Evolutionary conservation across 768 basidiomycete genomes (phyloP).

Genomic region (Pleurotus eryngii): DNA sequence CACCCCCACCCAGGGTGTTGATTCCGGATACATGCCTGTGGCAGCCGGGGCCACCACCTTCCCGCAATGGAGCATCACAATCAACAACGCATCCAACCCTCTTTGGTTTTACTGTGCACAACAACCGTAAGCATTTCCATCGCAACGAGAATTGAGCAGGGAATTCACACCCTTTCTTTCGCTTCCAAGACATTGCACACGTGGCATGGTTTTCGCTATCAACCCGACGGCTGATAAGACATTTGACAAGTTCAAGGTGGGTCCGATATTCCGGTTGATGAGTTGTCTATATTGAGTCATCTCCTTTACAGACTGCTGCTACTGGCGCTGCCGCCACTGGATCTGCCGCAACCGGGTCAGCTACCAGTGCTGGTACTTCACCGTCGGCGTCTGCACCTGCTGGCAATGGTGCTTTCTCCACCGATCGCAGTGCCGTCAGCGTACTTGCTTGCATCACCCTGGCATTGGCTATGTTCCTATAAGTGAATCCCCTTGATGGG

Average conservation of each 20-base stretch:
- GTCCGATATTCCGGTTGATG: not conserved
- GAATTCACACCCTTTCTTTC: not conserved
- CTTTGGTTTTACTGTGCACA: conserved; percentile 56
- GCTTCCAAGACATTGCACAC: conserved; percentile 36
- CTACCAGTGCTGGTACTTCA: conserved; percentile 6
- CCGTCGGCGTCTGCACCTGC: conserved; percentile 10
- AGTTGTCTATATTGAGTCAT: not conserved
- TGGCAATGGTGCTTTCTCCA: not conserved
- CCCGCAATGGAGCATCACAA: conserved; percentile 33
- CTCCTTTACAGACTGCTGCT: conserved; percentile 15
- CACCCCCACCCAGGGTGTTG: conserved; percentile 26
- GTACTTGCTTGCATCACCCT: not conserved
- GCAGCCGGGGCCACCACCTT: conserved; percentile 29
- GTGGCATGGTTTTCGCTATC: conserved; percentile 55
- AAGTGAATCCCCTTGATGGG: not conserved
- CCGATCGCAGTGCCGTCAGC: not conserved
- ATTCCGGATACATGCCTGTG: conserved; percentile 45
- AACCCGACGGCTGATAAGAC: conserved; percentile 46
- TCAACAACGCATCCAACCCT: conserved; percentile 35
- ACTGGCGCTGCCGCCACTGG: conserved; percentile 13
- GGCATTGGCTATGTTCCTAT: not conserved
- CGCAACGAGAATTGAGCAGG: not conserved
- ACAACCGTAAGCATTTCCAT: conserved; percentile 19
- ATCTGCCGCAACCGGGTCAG: conserved; percentile 3
- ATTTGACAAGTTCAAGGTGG: conserved; percentile 35